Base-by-base conservation (phyloP, 176 grass and related monocot species). In the Hsuehochloa calcarea region DNA sequence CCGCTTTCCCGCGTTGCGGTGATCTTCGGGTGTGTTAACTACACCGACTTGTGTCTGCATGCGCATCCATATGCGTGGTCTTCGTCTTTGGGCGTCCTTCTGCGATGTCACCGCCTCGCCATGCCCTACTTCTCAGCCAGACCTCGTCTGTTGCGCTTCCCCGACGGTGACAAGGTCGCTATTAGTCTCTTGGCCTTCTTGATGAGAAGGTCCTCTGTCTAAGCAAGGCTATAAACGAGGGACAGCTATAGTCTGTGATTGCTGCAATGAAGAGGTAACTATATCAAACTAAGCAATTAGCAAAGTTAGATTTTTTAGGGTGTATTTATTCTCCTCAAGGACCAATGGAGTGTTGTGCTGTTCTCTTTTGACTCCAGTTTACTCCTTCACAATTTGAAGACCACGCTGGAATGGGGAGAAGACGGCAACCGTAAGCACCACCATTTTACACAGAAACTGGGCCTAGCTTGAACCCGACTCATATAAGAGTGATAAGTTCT, bases 361-460 rank as follows among this genome's bases (percentile, higher is more conserved):
- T 82, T 47, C 38, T 80, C 52, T 88, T 65, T 81, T 80, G 10
- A 81, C 31, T 70, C 81, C 89, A 97, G 94, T 79, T 90, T 83
- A 80, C 80, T 78, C 94, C 94, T 55, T 93, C 94, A 14, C 94
- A 97, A 31, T 97, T 97, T 78, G 94, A 97, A 90, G 91, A 88
- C 10, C 94, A 97, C 40, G 87, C 89, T 74, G 94, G 94, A 89
- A 81, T 84, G 85, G 89, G 86, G 80, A 86, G 34, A 75, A 91
- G 85, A 84, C 85, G 87, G 14, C 89, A 92, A 84, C 94, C 94
- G 91, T 97, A 83, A 93, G 91, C 74, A 89, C 23, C 52, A 80
- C 22, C 34, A 65, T 78, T 47, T 65, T 64, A 44, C 25, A 77
- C 41, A 55, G 75, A 84, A 72, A 68, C 60, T 84, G 15, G 39